These are phyloP conservation scores for Melastoma candidum DNA, from an alignment of 441 rosid genomes.

Conservation along the genomic window DNA sequence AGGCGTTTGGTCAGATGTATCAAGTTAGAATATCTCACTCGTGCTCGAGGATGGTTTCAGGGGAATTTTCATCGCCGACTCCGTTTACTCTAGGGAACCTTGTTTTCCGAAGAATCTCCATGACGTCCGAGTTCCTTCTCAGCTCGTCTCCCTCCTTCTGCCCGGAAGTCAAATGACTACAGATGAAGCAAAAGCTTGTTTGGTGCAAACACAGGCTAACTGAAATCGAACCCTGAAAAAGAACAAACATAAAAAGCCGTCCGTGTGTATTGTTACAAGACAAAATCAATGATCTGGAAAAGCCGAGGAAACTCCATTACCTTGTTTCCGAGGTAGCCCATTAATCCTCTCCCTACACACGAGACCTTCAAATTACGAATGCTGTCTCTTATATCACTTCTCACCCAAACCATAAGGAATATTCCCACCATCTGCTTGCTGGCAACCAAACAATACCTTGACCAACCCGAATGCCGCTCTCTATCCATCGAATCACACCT, in stretches of 20 bases:
- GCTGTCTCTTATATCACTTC: conserved; percentile 68
- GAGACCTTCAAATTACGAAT: conserved; percentile 91
- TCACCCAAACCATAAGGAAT: conserved; percentile 87
- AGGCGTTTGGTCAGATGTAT: neutral
- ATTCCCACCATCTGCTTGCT: conserved; percentile 97
- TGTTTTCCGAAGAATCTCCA: conserved; percentile 95
- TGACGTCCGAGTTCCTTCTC: conserved; percentile 87
- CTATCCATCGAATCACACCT: conserved; percentile 49
- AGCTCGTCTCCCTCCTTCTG: conserved; percentile 98
- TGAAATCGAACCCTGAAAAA: conserved; percentile 92
- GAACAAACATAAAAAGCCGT: conserved; percentile 13
- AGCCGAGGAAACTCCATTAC: conserved; percentile 19
- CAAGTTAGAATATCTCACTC: conserved; percentile 41
- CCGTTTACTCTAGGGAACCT: conserved; percentile 82
- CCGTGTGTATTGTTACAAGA: conserved; percentile 7
- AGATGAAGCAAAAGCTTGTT: conserved; percentile 96
- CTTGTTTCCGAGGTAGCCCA: conserved; percentile 99
- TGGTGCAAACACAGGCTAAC: conserved; percentile 95
- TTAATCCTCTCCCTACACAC: conserved; percentile 91
- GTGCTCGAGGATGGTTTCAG: conserved; percentile 80
- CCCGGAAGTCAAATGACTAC: conserved; percentile 96
- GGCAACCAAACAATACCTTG: conserved; percentile 86
- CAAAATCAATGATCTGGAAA: too few relatives aligned
- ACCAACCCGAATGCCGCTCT: conserved; percentile 51
- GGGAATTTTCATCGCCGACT: conserved; percentile 58